Percentiles rank a stretch among this genome's conserved stretches.
Evolutionary conservation across 768 basidiomycete genomes (phyloP).

Genomic region (Collybia sp.): DNA sequence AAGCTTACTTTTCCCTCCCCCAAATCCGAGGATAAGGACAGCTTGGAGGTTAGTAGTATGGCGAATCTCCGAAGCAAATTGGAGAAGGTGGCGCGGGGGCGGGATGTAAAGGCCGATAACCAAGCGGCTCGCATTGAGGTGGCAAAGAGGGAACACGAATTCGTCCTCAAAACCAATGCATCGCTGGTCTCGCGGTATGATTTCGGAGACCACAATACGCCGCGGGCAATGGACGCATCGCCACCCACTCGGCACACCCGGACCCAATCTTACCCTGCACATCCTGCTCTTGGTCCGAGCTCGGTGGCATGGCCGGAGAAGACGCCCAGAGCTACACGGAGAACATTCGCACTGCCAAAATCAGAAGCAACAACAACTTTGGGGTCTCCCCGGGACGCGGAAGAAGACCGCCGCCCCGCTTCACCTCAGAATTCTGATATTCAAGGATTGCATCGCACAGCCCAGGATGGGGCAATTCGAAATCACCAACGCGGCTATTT

Average conservation of each 20-base stretch:
- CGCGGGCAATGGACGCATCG: slow-evolving; percentile 36
- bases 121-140: no score
- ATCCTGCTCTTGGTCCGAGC: slow-evolving; percentile 19
- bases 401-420: slow-evolving; percentile 24
- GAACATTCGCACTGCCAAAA: no score
- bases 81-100: slow-evolving; percentile 51
- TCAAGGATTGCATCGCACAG: slow-evolving; percentile 6
- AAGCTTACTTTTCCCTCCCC: slow-evolving; percentile 9
- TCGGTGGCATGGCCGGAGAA: slow-evolving; percentile 39
- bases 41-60: slow-evolving; percentile 43
- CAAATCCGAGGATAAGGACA: slow-evolving; percentile 23
- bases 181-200: slow-evolving; percentile 56
- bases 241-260: slow-evolving; percentile 25
- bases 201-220: slow-evolving; percentile 43
- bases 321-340: slow-evolving; percentile 4
- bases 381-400: slow-evolving; percentile 50
- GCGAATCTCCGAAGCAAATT: slow-evolving; percentile 62
- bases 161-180: slow-evolving; percentile 28
- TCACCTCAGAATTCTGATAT: slow-evolving; percentile 1
- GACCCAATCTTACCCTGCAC: slow-evolving; percentile 44
- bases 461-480: slow-evolving; percentile 18
- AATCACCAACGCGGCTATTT: slow-evolving; percentile 60
- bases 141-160: no score
- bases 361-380: slow-evolving; percentile 13
- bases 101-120: slow-evolving; percentile 8